Evolutionary conservation across 1,284 basidiomycete species (phyloP).

Genomic region (Ganoderma boninense): DNA sequence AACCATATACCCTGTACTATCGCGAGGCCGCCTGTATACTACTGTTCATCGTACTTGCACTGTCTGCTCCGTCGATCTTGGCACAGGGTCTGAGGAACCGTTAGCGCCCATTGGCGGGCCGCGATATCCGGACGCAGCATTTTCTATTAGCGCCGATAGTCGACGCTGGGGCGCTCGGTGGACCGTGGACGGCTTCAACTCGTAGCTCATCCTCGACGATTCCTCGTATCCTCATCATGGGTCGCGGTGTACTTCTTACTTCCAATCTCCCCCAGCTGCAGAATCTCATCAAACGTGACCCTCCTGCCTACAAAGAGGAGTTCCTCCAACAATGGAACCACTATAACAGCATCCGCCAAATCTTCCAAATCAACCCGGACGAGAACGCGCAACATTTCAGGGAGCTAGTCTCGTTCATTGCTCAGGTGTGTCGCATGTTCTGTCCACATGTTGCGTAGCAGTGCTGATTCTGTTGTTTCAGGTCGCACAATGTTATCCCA

Average conservation of each 20-base stretch:
- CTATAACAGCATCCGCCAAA: conserved; percentile 88
- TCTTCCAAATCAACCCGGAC: conserved; percentile 82
- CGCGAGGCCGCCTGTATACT: conserved; percentile 26
- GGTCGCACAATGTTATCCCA: conserved; percentile 91
- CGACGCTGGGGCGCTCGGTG: too few species aligned
- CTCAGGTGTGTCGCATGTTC: conserved; percentile 61
- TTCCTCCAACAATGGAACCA: conserved; percentile 99
- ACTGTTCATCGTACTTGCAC: conserved; percentile 9
- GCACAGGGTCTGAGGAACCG: not conserved
- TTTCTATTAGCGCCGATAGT: conserved; percentile 20
- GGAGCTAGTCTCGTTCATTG: conserved; percentile 88
- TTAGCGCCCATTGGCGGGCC: not conserved
- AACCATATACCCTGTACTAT: conserved; percentile 34
- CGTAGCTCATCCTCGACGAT: not conserved
- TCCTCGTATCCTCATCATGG: conserved; percentile 46
- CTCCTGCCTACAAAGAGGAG: conserved; percentile 92
- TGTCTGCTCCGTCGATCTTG: not conserved
- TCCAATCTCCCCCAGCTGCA: conserved; percentile 87
- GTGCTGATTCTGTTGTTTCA: conserved; percentile 40
- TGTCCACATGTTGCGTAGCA: conserved; percentile 5
- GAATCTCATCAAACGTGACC: conserved; percentile 96
- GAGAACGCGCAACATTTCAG: conserved; percentile 86
- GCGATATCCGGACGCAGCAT: conserved; percentile 5
- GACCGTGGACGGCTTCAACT: not conserved
- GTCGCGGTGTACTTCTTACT: conserved; percentile 69